These are phyloP conservation scores for Pleurotus salmoneostramineus DNA, from an alignment of 768 basidiomycete genomes.

Conservation along the genomic window DNA sequence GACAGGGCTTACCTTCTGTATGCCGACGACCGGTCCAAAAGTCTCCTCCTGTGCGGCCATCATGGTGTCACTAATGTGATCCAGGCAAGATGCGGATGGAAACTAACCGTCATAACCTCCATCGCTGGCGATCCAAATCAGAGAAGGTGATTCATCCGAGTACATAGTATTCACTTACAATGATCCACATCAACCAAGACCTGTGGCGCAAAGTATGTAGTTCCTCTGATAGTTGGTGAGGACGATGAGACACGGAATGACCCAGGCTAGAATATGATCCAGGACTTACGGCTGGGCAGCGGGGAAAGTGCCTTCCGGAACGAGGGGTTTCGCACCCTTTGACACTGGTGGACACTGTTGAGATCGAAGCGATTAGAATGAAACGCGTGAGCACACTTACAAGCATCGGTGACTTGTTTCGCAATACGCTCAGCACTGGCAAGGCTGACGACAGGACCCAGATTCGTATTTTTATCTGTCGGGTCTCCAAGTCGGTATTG, in stretches of 20 bases:
- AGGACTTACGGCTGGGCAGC: conserved; percentile 61
- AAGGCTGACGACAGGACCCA: conserved; percentile 92
- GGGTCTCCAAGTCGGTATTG: conserved; percentile 88
- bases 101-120: conserved; percentile 79
- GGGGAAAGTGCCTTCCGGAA: conserved; percentile 65
- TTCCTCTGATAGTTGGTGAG: conserved; percentile 44
- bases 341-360: conserved; percentile 38
- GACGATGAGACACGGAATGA: neutral
- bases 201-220: conserved; percentile 87
- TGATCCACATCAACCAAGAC: conserved; percentile 90
- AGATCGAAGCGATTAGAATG: neutral
- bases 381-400: conserved; percentile 33
- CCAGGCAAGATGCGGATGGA: neutral
- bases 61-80: neutral
- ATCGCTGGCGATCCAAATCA: conserved; percentile 48
- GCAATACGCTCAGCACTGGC: conserved; percentile 82
- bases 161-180: conserved; percentile 41
- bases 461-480: conserved; percentile 61
- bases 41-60: conserved; percentile 64
- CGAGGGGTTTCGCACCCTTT: conserved; percentile 74
- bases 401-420: conserved; percentile 82
- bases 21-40: conserved; percentile 91
- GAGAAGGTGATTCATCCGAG: conserved; percentile 3
- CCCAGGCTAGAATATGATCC: neutral
- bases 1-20: conserved; percentile 69